A percentile compares a stretch with the other conserved stretches of the same genome.
Conservation (phyloP, 208 protist genomes). For the Acanthamoeba triangularis region DNA sequence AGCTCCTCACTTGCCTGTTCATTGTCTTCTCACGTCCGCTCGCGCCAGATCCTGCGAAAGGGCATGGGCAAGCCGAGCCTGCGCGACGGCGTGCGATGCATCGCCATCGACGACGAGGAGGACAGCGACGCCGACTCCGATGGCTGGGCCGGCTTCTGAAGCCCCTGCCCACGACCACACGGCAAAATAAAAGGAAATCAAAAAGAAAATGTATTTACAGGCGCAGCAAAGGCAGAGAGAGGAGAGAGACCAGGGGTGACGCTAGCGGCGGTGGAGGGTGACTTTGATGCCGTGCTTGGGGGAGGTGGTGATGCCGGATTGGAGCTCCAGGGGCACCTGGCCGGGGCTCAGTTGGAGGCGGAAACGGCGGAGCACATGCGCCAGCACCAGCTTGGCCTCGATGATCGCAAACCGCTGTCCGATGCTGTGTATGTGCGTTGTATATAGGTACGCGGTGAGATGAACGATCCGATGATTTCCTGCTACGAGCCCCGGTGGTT, state of each 20-base stretch:
- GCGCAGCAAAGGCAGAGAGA: too few species aligned
- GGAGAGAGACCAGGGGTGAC: neutral
- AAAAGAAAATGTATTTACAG: too few species aligned
- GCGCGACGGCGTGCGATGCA: conserved; percentile 62
- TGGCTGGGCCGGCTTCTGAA: conserved; percentile 35
- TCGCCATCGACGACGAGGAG: conserved; percentile 43
- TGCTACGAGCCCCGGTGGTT: neutral
- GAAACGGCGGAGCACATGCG: conserved; percentile 38
- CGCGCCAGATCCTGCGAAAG: conserved; percentile 4
- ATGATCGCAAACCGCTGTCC: conserved; percentile 37
- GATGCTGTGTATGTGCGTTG: neutral
- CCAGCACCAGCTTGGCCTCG: conserved; percentile 52
- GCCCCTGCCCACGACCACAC: too few species aligned
- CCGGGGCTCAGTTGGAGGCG: conserved; percentile 28
- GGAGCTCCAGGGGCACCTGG: conserved; percentile 54
- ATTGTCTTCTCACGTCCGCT: neutral
- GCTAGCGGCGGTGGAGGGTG: conserved; percentile 34
- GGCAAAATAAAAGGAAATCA: too few species aligned
- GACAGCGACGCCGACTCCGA: conserved; percentile 60
- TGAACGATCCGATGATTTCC: neutral
- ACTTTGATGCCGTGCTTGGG: conserved; percentile 73
- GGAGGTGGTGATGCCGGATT: conserved; percentile 38
- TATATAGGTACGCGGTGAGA: neutral
- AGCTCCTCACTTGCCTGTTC: too few species aligned
- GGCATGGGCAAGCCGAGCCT: conserved; percentile 67